Conservation (phyloP, 2,329 filamentous ascomycete species). For the Phialocephala sp. region DNA sequence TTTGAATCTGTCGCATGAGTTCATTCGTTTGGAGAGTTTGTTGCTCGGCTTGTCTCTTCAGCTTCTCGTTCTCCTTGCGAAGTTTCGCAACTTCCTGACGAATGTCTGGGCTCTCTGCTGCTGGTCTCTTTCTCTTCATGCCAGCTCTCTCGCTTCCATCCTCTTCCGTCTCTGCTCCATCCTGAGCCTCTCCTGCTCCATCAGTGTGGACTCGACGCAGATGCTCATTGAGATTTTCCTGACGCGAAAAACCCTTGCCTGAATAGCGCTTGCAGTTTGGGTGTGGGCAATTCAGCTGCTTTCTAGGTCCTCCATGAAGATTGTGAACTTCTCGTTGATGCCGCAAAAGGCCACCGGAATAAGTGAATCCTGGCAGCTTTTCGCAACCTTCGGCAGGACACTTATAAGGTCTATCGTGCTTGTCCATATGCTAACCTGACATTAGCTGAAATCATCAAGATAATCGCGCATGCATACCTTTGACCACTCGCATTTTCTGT, state of each 20-base stretch:
- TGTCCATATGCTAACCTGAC: conserved; percentile 83
- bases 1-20: conserved; percentile 32
- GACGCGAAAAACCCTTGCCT: conserved; percentile 88
- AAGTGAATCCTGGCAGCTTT: conserved; percentile 93
- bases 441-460: conserved; percentile 13
- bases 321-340: conserved; percentile 94
- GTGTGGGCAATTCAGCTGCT: conserved; percentile 85
- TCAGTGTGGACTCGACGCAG: conserved; percentile 83
- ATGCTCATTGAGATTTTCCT: conserved; percentile 94
- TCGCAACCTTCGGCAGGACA: conserved; percentile 84
- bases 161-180: conserved; percentile 48
- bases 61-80: conserved; percentile 67
- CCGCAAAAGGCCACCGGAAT: conserved; percentile 85
- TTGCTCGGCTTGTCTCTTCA: conserved; percentile 56
- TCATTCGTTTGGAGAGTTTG: conserved; percentile 45
- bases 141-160: conserved; percentile 53
- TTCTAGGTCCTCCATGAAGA: conserved; percentile 74
- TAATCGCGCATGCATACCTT: conserved; percentile 66
- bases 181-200: conserved; percentile 42
- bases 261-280: conserved; percentile 86
- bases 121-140: conserved; percentile 50
- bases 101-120: conserved; percentile 49
- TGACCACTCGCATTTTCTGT: conserved; percentile 84
- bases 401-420: conserved; percentile 92
- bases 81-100: conserved; percentile 71